A percentile compares a stretch with the other conserved stretches of the same genome.
phyloP scores from a whole-genome alignment of 805 yeast species.

The Candida andamanensis region DNA sequence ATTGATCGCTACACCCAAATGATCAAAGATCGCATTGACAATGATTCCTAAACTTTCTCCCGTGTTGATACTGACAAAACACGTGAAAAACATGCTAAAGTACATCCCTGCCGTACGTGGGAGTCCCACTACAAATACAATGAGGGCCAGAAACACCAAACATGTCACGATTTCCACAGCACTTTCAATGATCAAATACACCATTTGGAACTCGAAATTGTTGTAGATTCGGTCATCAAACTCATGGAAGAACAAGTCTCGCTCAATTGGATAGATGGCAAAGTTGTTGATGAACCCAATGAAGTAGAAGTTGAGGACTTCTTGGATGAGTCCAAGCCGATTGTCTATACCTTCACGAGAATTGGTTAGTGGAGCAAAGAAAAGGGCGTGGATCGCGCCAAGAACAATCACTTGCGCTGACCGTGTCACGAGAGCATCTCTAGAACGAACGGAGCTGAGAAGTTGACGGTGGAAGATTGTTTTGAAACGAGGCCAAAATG shows the following conservation, averaged over 20 bases:
- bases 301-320: constrained; percentile 65
- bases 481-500: constrained; percentile 22
- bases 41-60: constrained; percentile 85
- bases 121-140: constrained; percentile 68
- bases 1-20: constrained; percentile 78
- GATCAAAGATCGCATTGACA: constrained; percentile 66
- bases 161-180: constrained; percentile 63
- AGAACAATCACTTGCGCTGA: constrained; percentile 58
- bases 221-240: constrained; percentile 69
- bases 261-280: constrained; percentile 67
- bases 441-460: constrained; percentile 28
- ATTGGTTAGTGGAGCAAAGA: constrained; percentile 43
- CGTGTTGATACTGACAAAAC: constrained; percentile 54
- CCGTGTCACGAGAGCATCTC: constrained; percentile 61
- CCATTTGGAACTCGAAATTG: constrained; percentile 53
- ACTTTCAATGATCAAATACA: constrained; percentile 58
- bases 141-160: constrained; percentile 52
- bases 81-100: constrained; percentile 55
- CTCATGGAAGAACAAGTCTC: constrained; percentile 75
- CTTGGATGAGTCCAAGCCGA: constrained; percentile 73
- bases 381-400: constrained; percentile 62
- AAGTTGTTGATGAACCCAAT: constrained; percentile 77
- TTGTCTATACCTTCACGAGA: constrained; percentile 51
- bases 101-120: constrained; percentile 64
- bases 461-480: constrained; percentile 30